Conservation (phyloP, 805 yeast species). For the Yamadazyma laniorum region DNA sequence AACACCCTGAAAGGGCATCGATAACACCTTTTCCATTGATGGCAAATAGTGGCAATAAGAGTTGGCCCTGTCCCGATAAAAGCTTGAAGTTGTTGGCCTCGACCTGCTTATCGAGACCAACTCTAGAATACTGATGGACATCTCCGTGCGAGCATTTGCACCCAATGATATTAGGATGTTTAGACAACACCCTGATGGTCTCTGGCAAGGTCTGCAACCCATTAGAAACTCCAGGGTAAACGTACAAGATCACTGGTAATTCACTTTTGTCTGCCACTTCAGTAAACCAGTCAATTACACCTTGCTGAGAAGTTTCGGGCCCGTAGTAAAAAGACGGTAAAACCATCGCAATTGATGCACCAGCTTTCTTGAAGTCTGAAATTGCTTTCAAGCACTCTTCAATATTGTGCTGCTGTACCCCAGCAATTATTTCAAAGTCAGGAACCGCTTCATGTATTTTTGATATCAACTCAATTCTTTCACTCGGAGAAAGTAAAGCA, state of each 20-base stretch:
- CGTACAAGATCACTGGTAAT: conserved; percentile 45
- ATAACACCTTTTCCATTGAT: conserved; percentile 50
- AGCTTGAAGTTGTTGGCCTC: conserved; percentile 37
- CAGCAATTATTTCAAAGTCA: conserved; percentile 42
- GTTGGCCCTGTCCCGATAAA: conserved; percentile 54
- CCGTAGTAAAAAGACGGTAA: conserved; percentile 52
- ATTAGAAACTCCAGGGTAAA: conserved; percentile 50
- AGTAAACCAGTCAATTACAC: conserved; percentile 44
- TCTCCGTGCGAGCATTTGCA: conserved; percentile 53
- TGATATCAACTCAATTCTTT: conserved; percentile 36
- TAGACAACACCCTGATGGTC: conserved; percentile 40
- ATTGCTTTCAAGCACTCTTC: conserved; percentile 46
- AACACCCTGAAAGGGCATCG: conserved; percentile 52
- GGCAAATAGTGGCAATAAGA: conserved; percentile 45
- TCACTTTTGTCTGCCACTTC: conserved; percentile 42
- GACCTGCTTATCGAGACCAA: conserved; percentile 43
- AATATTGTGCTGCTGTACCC: conserved; percentile 45
- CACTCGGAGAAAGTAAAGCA: conserved; percentile 46
- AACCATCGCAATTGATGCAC: conserved; percentile 39
- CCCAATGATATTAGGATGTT: conserved; percentile 50
- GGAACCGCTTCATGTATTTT: conserved; percentile 19
- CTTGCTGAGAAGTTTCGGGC: conserved; percentile 39
- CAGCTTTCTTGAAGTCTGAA: conserved; percentile 30
- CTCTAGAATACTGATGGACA: conserved; percentile 46
- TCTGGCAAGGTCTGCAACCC: conserved; percentile 35